Evolutionary conservation across 129 eudicot genomes (phyloP).

Genomic region (Gnaphalium uliginosum): DNA sequence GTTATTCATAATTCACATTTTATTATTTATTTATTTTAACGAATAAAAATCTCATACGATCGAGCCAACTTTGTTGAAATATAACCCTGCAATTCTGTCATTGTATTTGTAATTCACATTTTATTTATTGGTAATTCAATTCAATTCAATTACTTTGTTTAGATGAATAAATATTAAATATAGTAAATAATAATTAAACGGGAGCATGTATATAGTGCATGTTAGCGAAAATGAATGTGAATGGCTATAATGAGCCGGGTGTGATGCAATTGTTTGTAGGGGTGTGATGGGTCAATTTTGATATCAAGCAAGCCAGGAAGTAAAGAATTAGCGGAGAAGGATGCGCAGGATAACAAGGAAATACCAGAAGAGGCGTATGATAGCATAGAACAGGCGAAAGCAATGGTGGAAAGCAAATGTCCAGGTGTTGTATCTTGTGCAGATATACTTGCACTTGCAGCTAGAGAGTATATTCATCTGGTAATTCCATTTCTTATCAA

Average conservation of each 20-base stretch:
- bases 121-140: too few species aligned
- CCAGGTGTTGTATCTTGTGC: conserved; percentile 96
- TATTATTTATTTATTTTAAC: too few species aligned
- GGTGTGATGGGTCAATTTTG: conserved; percentile 85
- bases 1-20: too few species aligned
- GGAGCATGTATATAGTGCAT: background rate
- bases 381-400: conserved; percentile 61
- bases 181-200: too few species aligned
- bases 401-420: conserved; percentile 72
- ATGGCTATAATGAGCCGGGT: background rate
- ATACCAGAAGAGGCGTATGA: conserved; percentile 62
- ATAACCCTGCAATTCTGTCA: too few species aligned
- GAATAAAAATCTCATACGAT: too few species aligned
- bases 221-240: background rate
- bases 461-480: conserved; percentile 80
- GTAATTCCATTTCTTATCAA: conserved; percentile 31
- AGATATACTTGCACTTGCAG: conserved; percentile 82
- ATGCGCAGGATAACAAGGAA: conserved; percentile 72
- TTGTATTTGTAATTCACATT: background rate
- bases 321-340: conserved; percentile 63
- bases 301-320: conserved; percentile 59
- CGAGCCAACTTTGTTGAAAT: too few species aligned
- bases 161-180: too few species aligned
- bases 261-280: conserved; percentile 38
- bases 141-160: too few species aligned